These are phyloP conservation scores for Penicillium sp. DNA, from an alignment of 2,329 filamentous ascomycete species.

Conservation along the genomic window DNA sequence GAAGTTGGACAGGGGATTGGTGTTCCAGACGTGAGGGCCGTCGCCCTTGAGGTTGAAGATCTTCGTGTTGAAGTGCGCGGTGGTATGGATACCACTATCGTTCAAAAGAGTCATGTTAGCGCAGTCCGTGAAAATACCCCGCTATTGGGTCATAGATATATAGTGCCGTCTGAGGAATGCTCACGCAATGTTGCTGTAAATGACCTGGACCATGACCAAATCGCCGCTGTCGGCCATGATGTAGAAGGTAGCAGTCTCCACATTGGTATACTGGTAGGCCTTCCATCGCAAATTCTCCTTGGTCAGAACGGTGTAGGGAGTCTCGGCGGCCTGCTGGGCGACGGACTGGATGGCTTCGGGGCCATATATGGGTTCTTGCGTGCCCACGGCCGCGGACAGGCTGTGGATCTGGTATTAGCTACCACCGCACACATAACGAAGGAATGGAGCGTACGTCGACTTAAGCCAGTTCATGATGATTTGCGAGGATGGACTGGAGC, in stretches of 20 bases:
- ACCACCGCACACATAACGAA: conserved; percentile 11
- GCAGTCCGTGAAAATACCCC: background rate
- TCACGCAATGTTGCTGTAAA: conserved; percentile 97
- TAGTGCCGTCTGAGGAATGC: conserved; percentile 28
- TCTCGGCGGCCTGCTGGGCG: conserved; percentile 72
- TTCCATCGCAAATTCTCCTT: conserved; percentile 81
- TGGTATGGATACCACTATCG: conserved; percentile 78
- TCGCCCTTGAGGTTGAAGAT: conserved; percentile 74
- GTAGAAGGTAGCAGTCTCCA: conserved; percentile 96
- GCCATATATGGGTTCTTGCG: conserved; percentile 94
- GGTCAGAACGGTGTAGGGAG: conserved; percentile 75
- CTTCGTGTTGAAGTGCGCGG: conserved; percentile 91
- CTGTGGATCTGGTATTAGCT: conserved; percentile 41
- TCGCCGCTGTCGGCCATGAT: conserved; percentile 75
- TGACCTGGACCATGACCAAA: conserved; percentile 79
- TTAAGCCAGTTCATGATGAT: conserved; percentile 94
- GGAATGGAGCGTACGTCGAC: conserved; percentile 65
- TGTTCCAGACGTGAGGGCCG: conserved; percentile 77
- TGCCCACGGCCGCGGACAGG: conserved; percentile 79
- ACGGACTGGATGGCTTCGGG: conserved; percentile 83
- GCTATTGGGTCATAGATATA: background rate
- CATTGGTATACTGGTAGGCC: conserved; percentile 76
- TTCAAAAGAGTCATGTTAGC: conserved; percentile 6
- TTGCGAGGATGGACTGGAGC: conserved; percentile 6
- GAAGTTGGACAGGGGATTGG: conserved; percentile 73